Conservation (phyloP, 2,329 filamentous ascomycete species). For the Diaporthe citri region DNA sequence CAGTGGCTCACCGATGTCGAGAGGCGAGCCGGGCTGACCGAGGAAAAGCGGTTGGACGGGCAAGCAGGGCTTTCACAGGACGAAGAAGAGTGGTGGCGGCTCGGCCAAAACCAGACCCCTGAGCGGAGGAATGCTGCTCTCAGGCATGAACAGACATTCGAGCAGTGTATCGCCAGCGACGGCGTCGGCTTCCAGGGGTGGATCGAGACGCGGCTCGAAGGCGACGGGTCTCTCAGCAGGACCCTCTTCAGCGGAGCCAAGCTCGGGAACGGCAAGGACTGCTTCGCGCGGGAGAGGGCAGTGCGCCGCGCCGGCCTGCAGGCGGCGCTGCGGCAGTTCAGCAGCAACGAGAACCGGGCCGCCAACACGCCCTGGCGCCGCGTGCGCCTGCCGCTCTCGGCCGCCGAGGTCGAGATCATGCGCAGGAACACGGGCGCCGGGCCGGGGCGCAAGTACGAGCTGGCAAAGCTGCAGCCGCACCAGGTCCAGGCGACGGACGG, state of each 20-base stretch:
- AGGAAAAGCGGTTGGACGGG: background rate
- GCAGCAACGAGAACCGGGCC: constrained; percentile 53
- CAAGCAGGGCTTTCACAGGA: constrained; percentile 41
- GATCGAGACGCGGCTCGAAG: constrained; percentile 34
- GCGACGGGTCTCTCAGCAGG: constrained; percentile 36
- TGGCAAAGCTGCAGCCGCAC: constrained; percentile 22
- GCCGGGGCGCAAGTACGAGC: constrained; percentile 32
- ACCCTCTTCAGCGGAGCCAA: constrained; percentile 14
- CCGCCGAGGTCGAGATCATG: constrained; percentile 44
- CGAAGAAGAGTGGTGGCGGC: constrained; percentile 39
- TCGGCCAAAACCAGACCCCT: background rate
- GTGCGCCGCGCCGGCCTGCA: constrained; percentile 60
- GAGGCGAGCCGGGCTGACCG: background rate
- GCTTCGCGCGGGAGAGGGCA: constrained; percentile 55
- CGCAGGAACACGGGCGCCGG: constrained; percentile 32
- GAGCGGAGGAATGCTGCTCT: constrained; percentile 49
- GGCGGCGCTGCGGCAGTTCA: constrained; percentile 54
- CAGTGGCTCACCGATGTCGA: constrained; percentile 45
- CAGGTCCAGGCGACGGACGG: constrained; percentile 36
- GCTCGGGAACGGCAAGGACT: constrained; percentile 8
- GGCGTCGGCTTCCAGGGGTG: constrained; percentile 40
- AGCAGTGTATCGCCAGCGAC: constrained; percentile 46
- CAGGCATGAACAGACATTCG: constrained; percentile 53
- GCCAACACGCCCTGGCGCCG: constrained; percentile 53
- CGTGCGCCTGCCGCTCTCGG: constrained; percentile 52